These are phyloP conservation scores for Pueraria montana DNA, from an alignment of 306 rosid genomes.

Conservation along the genomic window DNA sequence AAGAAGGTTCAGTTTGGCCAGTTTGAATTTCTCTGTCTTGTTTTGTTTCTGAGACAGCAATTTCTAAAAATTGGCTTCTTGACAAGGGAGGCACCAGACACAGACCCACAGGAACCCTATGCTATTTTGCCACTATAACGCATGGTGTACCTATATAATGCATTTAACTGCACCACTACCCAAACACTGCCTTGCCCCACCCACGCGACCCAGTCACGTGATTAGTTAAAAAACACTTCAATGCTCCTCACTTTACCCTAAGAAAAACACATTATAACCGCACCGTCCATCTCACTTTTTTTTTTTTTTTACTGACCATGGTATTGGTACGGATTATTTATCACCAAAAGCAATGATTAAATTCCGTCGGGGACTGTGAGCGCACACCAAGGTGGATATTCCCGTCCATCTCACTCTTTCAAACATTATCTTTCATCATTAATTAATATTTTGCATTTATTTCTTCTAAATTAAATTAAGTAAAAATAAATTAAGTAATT, in stretches of 20 bases:
- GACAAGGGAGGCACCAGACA: slow-evolving; percentile 6
- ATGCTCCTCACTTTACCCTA: background rate
- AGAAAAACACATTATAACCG: too few species aligned
- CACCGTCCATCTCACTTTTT: too few species aligned
- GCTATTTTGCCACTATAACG: slow-evolving; percentile 58
- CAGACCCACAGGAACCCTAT: slow-evolving; percentile 36
- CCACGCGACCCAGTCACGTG: slow-evolving; percentile 45
- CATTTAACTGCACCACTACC: slow-evolving; percentile 47
- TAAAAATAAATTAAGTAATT: too few species aligned
- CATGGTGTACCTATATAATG: slow-evolving; percentile 53
- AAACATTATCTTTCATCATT: background rate
- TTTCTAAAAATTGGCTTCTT: slow-evolving; percentile 7
- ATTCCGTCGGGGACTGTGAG: too few species aligned
- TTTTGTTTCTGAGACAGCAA: background rate
- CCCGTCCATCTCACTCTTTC: background rate
- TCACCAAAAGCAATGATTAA: too few species aligned
- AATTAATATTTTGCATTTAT: too few species aligned
- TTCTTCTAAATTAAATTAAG: background rate
- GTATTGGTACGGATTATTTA: too few species aligned
- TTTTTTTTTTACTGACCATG: too few species aligned
- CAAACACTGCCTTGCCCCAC: slow-evolving; percentile 27
- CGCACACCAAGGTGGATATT: background rate
- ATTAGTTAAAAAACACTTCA: slow-evolving; percentile 14
- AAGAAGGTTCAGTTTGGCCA: slow-evolving; percentile 11
- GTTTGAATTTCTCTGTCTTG: slow-evolving; percentile 44